Base-by-base conservation (phyloP, 768 basidiomycete genomes). In the Mycena leptocephala region DNA sequence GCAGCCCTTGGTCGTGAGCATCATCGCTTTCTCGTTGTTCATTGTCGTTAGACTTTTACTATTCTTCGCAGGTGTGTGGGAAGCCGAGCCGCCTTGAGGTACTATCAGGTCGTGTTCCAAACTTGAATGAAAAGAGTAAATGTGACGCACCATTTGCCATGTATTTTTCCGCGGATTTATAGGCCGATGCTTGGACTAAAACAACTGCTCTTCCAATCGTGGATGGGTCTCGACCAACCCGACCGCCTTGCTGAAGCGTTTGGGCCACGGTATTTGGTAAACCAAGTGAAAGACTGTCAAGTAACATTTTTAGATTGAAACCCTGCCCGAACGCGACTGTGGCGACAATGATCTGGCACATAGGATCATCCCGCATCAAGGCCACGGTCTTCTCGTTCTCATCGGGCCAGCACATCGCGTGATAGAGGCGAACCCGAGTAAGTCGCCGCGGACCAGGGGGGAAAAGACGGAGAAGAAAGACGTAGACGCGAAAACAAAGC, bases 311-410 rank as follows among this genome's bases (percentile, higher is more conserved):
- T 14, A 61, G 26, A 55, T 79, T 73, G 56, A 79, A 62, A 5
- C 78, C 78, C 35, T 74, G 58, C 33, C 65, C n/a, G n/a, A n/a
- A n/a, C n/a, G n/a, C n/a, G 75, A 51, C 43, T 8, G 78, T 79
- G 3, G 70, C 63, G 55, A 79, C 43, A 22, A 79, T 63, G 28
- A 76, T 64, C n/a, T 70, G 70, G 26, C 65, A 69, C n/a, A 32
- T 26, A 7, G 71, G 75, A 39, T 76, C 65, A 35, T 73, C 55
- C 2, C 46, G 33, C 41, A 79, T 67, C 16, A 79, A 43, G 13
- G 64, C 24, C 13, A 79, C 20, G 18, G 72, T 79, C 58, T 76
- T 58, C 24, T 58, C 67, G 51, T 79, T 79, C 66, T 74, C 66
- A 2, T 62, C 62, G 10, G 56, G 37, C 37, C 41, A 68, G 46